Evolutionary conservation across 768 basidiomycete genomes (phyloP).

Genomic region (Agrocybe praecox): DNA sequence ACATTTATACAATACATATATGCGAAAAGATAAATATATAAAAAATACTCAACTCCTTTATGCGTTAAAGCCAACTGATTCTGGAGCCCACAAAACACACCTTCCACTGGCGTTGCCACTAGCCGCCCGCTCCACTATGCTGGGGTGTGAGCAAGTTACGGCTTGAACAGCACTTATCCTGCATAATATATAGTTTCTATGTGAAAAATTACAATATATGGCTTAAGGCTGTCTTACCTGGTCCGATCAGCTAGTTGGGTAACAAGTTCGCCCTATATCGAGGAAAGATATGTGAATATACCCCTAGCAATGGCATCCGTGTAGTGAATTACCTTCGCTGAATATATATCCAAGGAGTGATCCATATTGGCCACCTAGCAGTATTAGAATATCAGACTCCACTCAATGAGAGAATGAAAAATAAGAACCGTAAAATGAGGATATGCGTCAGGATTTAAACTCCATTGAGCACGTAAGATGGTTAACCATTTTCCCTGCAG

Average conservation of each 20-base stretch:
- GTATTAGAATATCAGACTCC: background rate
- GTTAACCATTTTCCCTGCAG: slow-evolving; percentile 82
- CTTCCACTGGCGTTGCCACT: slow-evolving; percentile 81
- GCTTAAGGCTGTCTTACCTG: slow-evolving; percentile 40
- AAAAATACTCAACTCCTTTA: background rate
- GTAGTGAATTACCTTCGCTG: slow-evolving; percentile 56
- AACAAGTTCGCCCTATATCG: slow-evolving; percentile 65
- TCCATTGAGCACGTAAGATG: slow-evolving; percentile 78
- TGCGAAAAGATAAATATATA: background rate
- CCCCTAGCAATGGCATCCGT: background rate
- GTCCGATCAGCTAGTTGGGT: slow-evolving; percentile 59
- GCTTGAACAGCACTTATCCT: slow-evolving; percentile 86
- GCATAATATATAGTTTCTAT: background rate
- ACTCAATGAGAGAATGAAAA: slow-evolving; percentile 17
- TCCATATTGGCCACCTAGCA: slow-evolving; percentile 76
- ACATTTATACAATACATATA: slow-evolving; percentile 7
- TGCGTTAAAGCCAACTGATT: slow-evolving; percentile 10
- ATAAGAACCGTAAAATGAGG: slow-evolving; percentile 76
- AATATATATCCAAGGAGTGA: slow-evolving; percentile 74
- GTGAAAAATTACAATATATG: background rate
- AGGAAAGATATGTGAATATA: background rate
- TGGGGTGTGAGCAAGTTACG: slow-evolving; percentile 89
- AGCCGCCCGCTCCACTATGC: slow-evolving; percentile 68
- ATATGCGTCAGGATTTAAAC: slow-evolving; percentile 73
- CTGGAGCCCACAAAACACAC: slow-evolving; percentile 75